Conservation (phyloP, 2,329 filamentous ascomycete species). For the Triangularia setosa region DNA sequence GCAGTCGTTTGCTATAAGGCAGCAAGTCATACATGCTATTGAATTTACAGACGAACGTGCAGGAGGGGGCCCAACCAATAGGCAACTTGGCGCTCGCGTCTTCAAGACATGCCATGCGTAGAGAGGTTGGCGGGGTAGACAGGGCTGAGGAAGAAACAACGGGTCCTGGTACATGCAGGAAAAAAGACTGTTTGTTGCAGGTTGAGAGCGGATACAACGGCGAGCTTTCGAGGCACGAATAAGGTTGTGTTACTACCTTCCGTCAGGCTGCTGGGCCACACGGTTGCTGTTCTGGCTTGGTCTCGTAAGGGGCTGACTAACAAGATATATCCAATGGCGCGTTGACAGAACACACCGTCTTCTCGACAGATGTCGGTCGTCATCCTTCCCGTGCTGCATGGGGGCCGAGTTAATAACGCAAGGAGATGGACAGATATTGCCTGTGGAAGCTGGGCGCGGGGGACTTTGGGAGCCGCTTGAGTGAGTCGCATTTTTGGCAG, state of each 20-base stretch:
- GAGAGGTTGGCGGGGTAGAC: not conserved
- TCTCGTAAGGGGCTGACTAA: not conserved
- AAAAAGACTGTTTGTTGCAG: not conserved
- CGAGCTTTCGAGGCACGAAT: not conserved
- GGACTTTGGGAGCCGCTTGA: not conserved
- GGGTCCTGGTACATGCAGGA: not conserved
- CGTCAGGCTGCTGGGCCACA: not conserved
- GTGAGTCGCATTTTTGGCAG: not conserved
- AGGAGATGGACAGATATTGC: not conserved
- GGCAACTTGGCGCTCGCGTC: no score
- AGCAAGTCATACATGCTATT: not conserved
- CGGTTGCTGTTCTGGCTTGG: not conserved
- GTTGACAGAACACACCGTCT: not conserved
- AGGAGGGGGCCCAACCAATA: not conserved
- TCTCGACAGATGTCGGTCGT: not conserved
- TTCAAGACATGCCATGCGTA: no score
- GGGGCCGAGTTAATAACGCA: not conserved
- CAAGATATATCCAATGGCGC: not conserved
- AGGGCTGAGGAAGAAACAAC: not conserved
- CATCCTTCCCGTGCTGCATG: not conserved
- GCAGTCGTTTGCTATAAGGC: not conserved
- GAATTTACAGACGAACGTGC: not conserved
- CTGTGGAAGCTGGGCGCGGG: not conserved
- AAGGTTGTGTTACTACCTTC: not conserved
- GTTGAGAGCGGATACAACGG: not conserved